Base-by-base conservation (phyloP, 305 asterid species). In the Lippia alba region DNA sequence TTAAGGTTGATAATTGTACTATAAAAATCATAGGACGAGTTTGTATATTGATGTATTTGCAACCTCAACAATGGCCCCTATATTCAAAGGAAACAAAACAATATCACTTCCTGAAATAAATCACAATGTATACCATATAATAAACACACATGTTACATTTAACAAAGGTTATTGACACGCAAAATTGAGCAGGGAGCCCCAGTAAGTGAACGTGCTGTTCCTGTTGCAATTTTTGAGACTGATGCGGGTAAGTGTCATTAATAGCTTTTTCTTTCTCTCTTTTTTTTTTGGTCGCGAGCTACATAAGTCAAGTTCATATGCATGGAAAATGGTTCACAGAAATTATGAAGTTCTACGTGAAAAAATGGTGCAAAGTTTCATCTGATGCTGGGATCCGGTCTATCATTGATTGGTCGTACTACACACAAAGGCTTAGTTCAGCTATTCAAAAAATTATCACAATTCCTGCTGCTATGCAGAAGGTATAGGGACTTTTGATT, bases 381-480 rank as follows among this genome's bases (percentile, higher is more conserved):
- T 86, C 97, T 72, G 98, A 90, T 74, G 80, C 85, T 72, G 99
- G 96, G 77, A 90, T 95, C 77, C 92, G 99, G 33, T 95, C 96
- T 49, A 95, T 95, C 76, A 86, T 95, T 83, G 99, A 95, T 86
- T 95, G 99, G 99, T 86, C 98, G 59, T 95, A 95, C 75, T 95
- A 95, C 86, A 95, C 89, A 78, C 99, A 92, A 76, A 86, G 99
- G 68, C 96, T 95, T 72, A 83, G 94, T 76, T 95, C 99, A 41
- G 86, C 98, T 59, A 87, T 95, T 79, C 99, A 92, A 83, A 95
- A 95, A 75, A 92, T 87, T 53, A 82, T 95, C 74, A 95, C 99
- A 56, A 95, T 95, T 78, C 99, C 99, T 66, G 98, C 99, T 36
- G 99, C 99, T 49, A 95, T 95, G 98, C 99, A 95, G 80, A 95